Evolutionary conservation across 805 yeast genomes (phyloP).

Genomic region (Monosporozyma aerobia): DNA sequence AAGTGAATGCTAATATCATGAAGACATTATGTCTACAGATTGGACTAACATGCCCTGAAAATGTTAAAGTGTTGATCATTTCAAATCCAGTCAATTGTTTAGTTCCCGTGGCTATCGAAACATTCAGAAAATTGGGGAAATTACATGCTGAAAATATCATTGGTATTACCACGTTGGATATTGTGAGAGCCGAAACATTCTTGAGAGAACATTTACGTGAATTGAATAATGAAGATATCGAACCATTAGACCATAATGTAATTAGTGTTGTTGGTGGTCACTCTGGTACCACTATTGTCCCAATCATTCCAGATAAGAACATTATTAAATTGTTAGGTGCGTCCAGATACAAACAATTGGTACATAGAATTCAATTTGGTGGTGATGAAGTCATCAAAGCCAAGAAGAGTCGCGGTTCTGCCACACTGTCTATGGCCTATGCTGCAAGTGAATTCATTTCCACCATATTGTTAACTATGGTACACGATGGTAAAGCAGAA

Average conservation of each 20-base stretch:
- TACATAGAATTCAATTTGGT: slow-evolving; percentile 75
- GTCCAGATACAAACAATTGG: slow-evolving; percentile 46
- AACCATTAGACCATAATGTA: slow-evolving; percentile 43
- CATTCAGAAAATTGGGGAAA: slow-evolving; percentile 58
- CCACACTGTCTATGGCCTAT: slow-evolving; percentile 79
- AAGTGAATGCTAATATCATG: slow-evolving; percentile 75
- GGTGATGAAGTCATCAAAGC: slow-evolving; percentile 87
- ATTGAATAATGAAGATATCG: slow-evolving; percentile 8
- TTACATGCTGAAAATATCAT: slow-evolving; percentile 69
- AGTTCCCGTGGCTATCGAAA: slow-evolving; percentile 77
- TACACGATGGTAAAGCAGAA: slow-evolving; percentile 5
- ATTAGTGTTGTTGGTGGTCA: slow-evolving; percentile 78
- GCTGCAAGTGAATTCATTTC: slow-evolving; percentile 73
- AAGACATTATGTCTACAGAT: slow-evolving; percentile 64
- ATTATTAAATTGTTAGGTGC: slow-evolving; percentile 29
- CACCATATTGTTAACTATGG: slow-evolving; percentile 38
- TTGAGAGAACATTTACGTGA: slow-evolving; percentile 30
- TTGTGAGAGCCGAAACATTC: slow-evolving; percentile 65
- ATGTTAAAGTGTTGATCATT: slow-evolving; percentile 54
- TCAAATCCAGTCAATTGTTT: slow-evolving; percentile 82
- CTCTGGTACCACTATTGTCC: slow-evolving; percentile 76
- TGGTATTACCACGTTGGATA: slow-evolving; percentile 79
- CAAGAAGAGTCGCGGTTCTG: slow-evolving; percentile 76
- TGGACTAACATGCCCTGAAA: slow-evolving; percentile 54
- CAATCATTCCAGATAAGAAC: slow-evolving; percentile 54